Evolutionary conservation across 2,329 filamentous ascomycete species (phyloP).

Genomic region (Pseudogymnoascus sp.): DNA sequence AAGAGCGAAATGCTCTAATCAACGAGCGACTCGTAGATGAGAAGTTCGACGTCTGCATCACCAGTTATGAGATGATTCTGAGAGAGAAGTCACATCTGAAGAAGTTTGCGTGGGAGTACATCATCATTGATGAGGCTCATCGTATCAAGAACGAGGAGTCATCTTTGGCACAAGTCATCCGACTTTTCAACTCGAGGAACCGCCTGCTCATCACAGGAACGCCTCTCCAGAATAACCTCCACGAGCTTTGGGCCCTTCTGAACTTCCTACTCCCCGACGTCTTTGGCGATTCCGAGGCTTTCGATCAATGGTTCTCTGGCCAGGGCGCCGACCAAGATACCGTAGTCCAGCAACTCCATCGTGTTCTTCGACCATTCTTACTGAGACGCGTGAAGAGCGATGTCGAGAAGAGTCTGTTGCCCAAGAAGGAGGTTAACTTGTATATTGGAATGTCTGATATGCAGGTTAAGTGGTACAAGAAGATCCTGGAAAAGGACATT

Average conservation of each 20-base stretch:
- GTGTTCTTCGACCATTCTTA: constrained; percentile 85
- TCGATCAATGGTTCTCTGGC: constrained; percentile 95
- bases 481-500: constrained; percentile 97
- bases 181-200: constrained; percentile 91
- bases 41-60: constrained; percentile 96
- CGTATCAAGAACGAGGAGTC: constrained; percentile 99
- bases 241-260: constrained; percentile 93
- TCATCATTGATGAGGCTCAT: constrained; percentile 97
- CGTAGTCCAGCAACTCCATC: constrained; percentile 91
- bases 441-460: constrained; percentile 99
- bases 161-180: constrained; percentile 90
- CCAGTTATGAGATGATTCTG: constrained; percentile 97
- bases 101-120: constrained; percentile 99
- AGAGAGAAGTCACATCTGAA: constrained; percentile 90
- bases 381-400: constrained; percentile 94
- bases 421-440: constrained; percentile 95
- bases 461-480: constrained; percentile 99
- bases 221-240: constrained; percentile 93
- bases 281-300: constrained; percentile 92
- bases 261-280: constrained; percentile 98
- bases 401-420: constrained; percentile 93
- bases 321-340: constrained; percentile 88
- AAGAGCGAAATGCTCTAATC: constrained; percentile 81
- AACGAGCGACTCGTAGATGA: constrained; percentile 86
- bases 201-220: constrained; percentile 93